phyloP scores from a whole-genome alignment of 1,284 basidiomycete species.

The Puccinia horiana region DNA sequence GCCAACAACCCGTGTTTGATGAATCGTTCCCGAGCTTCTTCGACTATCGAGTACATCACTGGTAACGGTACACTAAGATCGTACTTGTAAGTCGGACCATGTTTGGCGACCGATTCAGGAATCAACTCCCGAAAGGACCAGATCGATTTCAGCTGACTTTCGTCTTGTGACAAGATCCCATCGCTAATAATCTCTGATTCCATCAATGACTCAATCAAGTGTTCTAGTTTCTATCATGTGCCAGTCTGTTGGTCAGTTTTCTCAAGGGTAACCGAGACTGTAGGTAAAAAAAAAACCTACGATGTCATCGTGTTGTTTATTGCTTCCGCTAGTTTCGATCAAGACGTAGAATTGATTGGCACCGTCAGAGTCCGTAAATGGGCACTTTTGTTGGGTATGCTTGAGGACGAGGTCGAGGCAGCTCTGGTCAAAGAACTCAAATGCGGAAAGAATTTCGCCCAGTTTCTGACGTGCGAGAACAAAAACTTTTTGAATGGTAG shows the following conservation, averaged over 20 bases:
- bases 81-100: slow-evolving; percentile 96
- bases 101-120: slow-evolving; percentile 88
- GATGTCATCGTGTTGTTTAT: slow-evolving; percentile 91
- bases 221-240: slow-evolving; percentile 74
- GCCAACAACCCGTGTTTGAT: slow-evolving; percentile 70
- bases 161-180: slow-evolving; percentile 89
- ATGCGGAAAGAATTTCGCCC: slow-evolving; percentile 94
- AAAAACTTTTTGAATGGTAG: slow-evolving; percentile 64
- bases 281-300: slow-evolving; percentile 60
- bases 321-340: slow-evolving; percentile 92
- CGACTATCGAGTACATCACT: slow-evolving; percentile 86
- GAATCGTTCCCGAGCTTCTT: slow-evolving; percentile 74
- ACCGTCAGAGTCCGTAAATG: slow-evolving; percentile 59
- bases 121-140: slow-evolving; percentile 95
- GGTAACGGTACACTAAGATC: slow-evolving; percentile 88
- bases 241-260: slow-evolving; percentile 27
- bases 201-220: slow-evolving; percentile 77
- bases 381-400: slow-evolving; percentile 67
- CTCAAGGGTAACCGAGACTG: background rate
- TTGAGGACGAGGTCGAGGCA: slow-evolving; percentile 75
- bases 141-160: slow-evolving; percentile 81
- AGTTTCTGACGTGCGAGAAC: slow-evolving; percentile 68
- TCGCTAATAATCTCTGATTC: slow-evolving; percentile 77
- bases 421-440: slow-evolving; percentile 91
- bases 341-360: slow-evolving; percentile 80